Base-by-base conservation (phyloP, 306 rosid genomes). In the Pachyrhizus erosus region DNA sequence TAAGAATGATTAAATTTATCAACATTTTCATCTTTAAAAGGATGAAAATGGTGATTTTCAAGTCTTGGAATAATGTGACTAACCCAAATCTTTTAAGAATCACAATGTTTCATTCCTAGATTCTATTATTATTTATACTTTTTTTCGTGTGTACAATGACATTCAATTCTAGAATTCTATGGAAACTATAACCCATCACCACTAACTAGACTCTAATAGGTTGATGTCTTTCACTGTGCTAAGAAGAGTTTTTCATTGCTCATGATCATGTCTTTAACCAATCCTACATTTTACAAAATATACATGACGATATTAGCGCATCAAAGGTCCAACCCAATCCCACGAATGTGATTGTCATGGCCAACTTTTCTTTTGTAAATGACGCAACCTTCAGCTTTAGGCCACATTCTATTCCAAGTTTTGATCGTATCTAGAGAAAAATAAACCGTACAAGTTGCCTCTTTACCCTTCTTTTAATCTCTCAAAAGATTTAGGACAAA, bases 371-470 rank as follows among this genome's bases (percentile, higher is more conserved):
- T 52, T 33, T 31, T 33, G 66, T 27, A 52, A 52, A 52, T 51
- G 64, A 73, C 12, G 77, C 64, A 72, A 49, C 77, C 33, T 45
- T 45, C 76, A 9, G 27, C 31, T 33, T 64, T 14, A 31, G 70
- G 70, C 10, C 42, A 37, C 42, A 37, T 37, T 37, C 8, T 68
- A 73, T 84, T 83, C 58, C 29, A 37, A 37, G 49, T 52, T 52
- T 58, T 75, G 13, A 42, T 69, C 55, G 49, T 21, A 69, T 69
- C 37, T 23, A 21, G 29, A 51, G 51, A 68, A 79, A 18, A 85
- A 58, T 65, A 62, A 73, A 69, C 24, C 27, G 27, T 83, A 52
- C 71, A 49, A 48, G 48, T 82, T 69, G 31, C 62, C 34, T 60
- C 52, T 73, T 55, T 66, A 18, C 40, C 14, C 9, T 67, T 31